phyloP scores from a whole-genome alignment of 306 rosid species.

The Vachellia collinsii region DNA sequence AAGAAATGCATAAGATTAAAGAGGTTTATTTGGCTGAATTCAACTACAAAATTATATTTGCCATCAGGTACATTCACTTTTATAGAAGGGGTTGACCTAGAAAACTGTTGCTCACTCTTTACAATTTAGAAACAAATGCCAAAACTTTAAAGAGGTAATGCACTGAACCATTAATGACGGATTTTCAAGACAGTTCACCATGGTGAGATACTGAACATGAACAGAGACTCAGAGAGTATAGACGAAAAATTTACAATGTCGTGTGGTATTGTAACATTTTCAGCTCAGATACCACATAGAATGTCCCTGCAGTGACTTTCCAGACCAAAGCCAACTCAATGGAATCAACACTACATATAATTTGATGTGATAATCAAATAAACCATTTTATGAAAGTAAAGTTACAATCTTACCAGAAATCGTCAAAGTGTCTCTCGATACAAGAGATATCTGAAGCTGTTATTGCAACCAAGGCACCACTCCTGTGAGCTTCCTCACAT shows the following conservation, averaged over 20 bases:
- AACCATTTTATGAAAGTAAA: not conserved
- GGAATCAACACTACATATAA: conserved; percentile 18
- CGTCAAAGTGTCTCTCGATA: conserved; percentile 83
- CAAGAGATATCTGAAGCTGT: conserved; percentile 96
- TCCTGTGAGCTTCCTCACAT: conserved; percentile 75
- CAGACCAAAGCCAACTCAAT: not conserved
- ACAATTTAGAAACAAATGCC: not conserved
- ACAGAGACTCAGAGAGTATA: conserved; percentile 3
- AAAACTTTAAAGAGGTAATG: not conserved
- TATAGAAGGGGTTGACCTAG: not conserved
- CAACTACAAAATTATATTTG: not conserved
- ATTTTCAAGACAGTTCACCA: not conserved
- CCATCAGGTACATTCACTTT: not conserved
- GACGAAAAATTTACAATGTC: not conserved
- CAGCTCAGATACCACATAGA: not conserved
- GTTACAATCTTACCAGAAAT: conserved; percentile 67
- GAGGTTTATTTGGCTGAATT: not conserved
- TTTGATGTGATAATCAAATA: not conserved
- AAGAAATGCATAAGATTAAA: not conserved
- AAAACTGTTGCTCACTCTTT: not conserved
- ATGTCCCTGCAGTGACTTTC: not conserved
- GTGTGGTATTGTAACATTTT: not conserved
- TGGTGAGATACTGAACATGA: not conserved
- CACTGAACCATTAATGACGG: not conserved
- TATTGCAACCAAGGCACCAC: conserved; percentile 84